Percentiles rank a stretch among this genome's conserved stretches.
Conservation (phyloP, 306 rosid genomes). For the Casuarina cunninghamiana region DNA sequence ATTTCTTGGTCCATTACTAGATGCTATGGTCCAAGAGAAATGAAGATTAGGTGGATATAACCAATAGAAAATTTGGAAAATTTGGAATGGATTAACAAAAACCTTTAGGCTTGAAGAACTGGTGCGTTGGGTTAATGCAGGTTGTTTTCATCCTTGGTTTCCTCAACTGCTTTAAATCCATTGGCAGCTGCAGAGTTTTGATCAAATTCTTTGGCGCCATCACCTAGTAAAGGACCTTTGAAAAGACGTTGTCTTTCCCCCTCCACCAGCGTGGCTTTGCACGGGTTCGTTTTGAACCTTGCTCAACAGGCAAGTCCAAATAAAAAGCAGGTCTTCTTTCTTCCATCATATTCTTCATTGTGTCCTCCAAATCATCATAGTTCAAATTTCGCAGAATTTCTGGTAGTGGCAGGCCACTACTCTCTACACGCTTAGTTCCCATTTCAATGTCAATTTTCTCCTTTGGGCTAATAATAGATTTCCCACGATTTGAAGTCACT, state of each 20-base stretch:
- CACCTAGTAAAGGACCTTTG: slow-evolving; percentile 32
- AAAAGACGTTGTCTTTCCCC: slow-evolving; percentile 28
- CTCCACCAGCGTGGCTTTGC: slow-evolving; percentile 30
- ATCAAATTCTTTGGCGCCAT: slow-evolving; percentile 37
- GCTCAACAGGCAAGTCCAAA: slow-evolving; percentile 47
- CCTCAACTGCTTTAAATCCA: slow-evolving; percentile 27
- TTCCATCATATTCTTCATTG: slow-evolving; percentile 43
- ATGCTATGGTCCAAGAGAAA: not conserved
- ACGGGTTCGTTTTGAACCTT: slow-evolving; percentile 43
- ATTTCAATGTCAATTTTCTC: slow-evolving; percentile 80
- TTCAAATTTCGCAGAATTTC: slow-evolving; percentile 59
- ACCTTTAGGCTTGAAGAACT: slow-evolving; percentile 51
- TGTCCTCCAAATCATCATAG: slow-evolving; percentile 48
- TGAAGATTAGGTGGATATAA: not conserved
- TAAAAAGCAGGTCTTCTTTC: slow-evolving; percentile 48
- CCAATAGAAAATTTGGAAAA: not conserved
- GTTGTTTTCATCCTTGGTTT: slow-evolving; percentile 31
- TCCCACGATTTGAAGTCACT: slow-evolving; percentile 42
- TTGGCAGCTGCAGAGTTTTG: slow-evolving; percentile 28
- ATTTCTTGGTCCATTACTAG: not conserved
- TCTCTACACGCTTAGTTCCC: slow-evolving; percentile 60
- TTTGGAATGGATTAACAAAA: not conserved
- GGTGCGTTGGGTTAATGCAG: slow-evolving; percentile 33
- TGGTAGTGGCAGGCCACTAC: slow-evolving; percentile 52
- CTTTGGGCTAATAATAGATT: slow-evolving; percentile 48